These are phyloP conservation scores for Apophysomyces elegans DNA, from an alignment of 371 early-diverging fungal species.

Conservation along the genomic window DNA sequence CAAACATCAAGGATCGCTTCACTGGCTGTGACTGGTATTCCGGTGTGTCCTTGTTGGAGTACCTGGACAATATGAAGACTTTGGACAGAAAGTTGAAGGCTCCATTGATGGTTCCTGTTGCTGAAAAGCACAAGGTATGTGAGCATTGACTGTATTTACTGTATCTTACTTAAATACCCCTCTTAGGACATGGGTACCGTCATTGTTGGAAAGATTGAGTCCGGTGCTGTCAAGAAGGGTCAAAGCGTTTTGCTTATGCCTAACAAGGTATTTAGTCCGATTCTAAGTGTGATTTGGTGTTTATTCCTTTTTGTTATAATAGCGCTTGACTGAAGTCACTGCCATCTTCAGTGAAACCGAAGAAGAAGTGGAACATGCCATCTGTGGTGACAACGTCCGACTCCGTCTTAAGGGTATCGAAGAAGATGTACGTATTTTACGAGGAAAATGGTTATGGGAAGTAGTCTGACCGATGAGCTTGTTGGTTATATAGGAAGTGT, in stretches of 20 bases:
- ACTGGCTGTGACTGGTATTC: slow-evolving; percentile 70
- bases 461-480: background rate
- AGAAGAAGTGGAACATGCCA: slow-evolving; percentile 77
- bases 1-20: slow-evolving; percentile 90
- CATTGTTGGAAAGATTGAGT: slow-evolving; percentile 94
- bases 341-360: slow-evolving; percentile 85
- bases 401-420: slow-evolving; percentile 90
- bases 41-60: slow-evolving; percentile 93
- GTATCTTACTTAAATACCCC: background rate
- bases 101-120: slow-evolving; percentile 92
- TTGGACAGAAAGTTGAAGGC: slow-evolving; percentile 84
- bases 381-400: slow-evolving; percentile 93
- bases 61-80: slow-evolving; percentile 81
- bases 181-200: slow-evolving; percentile 93
- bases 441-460: background rate
- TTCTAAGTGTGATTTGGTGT: slow-evolving; percentile 1
- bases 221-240: slow-evolving; percentile 89
- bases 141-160: background rate
- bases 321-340: slow-evolving; percentile 71
- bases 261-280: slow-evolving; percentile 66
- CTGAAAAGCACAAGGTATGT: slow-evolving; percentile 86
- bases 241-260: slow-evolving; percentile 90
- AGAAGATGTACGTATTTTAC: slow-evolving; percentile 70
- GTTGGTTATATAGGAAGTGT: slow-evolving; percentile 59
- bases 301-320: background rate